Conservation (phyloP, 345 rosid genomes). For the Pugionium cornutum region DNA sequence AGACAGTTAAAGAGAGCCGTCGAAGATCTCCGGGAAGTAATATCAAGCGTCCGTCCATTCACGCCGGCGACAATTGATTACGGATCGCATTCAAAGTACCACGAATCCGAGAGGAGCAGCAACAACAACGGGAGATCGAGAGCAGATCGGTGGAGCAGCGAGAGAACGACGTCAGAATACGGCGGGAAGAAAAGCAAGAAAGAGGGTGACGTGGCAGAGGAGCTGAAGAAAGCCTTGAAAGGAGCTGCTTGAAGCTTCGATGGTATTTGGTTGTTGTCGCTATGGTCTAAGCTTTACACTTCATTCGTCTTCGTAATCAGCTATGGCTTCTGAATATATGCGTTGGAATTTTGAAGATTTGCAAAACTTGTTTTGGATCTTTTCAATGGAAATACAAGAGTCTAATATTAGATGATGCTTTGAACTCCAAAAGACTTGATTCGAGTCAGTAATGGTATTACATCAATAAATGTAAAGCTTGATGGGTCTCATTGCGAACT, state of each 20-base stretch:
- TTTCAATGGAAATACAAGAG: slow-evolving; percentile 9
- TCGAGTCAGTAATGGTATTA: neutral
- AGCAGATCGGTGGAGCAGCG: slow-evolving; percentile 50
- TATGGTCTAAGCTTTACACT: slow-evolving; percentile 1
- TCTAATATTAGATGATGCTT: slow-evolving; percentile 11
- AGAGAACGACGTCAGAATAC: slow-evolving; percentile 40
- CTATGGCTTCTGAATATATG: slow-evolving; percentile 18
- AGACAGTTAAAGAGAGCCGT: slow-evolving; percentile 59
- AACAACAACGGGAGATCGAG: slow-evolving; percentile 42
- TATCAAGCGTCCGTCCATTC: slow-evolving; percentile 37
- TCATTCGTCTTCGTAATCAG: slow-evolving; percentile 12
- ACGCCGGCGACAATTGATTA: slow-evolving; percentile 37
- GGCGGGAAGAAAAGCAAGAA: slow-evolving; percentile 38
- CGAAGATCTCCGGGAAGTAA: slow-evolving; percentile 67
- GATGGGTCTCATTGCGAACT: neutral
- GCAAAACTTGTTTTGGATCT: slow-evolving; percentile 24
- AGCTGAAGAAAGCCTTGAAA: slow-evolving; percentile 66
- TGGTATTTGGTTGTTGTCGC: slow-evolving; percentile 12
- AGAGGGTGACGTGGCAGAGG: slow-evolving; percentile 63
- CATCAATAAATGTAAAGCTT: neutral
- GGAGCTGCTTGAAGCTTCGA: slow-evolving; percentile 38
- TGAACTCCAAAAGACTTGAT: neutral
- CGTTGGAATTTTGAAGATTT: slow-evolving; percentile 4
- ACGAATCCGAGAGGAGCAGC: slow-evolving; percentile 46
- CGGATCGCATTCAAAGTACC: slow-evolving; percentile 44